phyloP scores from a whole-genome alignment of 805 yeast species.

The Barnettozyma vustinii region DNA sequence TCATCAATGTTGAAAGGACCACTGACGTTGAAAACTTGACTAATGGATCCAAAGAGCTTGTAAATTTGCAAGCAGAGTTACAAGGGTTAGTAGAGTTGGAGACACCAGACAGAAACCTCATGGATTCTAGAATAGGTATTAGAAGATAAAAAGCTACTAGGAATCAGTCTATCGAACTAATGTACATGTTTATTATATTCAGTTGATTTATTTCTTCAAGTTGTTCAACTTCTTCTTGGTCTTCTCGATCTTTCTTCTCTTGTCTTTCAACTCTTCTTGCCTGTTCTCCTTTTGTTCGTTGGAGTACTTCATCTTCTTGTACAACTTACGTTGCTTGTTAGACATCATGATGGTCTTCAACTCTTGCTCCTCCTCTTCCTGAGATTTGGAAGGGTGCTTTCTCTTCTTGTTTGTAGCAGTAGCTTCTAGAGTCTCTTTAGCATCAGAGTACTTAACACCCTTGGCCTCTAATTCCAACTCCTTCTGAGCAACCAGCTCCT shows the following conservation, averaged over 20 bases:
- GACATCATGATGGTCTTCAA: slow-evolving; percentile 96
- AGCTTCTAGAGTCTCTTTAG: slow-evolving; percentile 33
- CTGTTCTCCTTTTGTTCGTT: slow-evolving; percentile 76
- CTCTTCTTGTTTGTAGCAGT: slow-evolving; percentile 29
- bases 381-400: slow-evolving; percentile 33
- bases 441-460: slow-evolving; percentile 74
- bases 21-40: slow-evolving; percentile 72
- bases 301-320: slow-evolving; percentile 93
- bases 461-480: slow-evolving; percentile 89
- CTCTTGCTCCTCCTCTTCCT: slow-evolving; percentile 74
- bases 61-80: slow-evolving; percentile 58
- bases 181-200: slow-evolving; percentile 2
- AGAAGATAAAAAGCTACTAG: slow-evolving; percentile 1
- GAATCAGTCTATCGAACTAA: not conserved
- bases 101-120: slow-evolving; percentile 71
- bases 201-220: slow-evolving; percentile 6
- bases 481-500: slow-evolving; percentile 57
- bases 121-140: slow-evolving; percentile 67
- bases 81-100: slow-evolving; percentile 61
- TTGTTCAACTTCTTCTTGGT: slow-evolving; percentile 24
- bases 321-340: slow-evolving; percentile 89
- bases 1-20: slow-evolving; percentile 61
- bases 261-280: slow-evolving; percentile 59
- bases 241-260: slow-evolving; percentile 67
- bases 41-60: slow-evolving; percentile 57